Percentiles rank a stretch among this genome's conserved stretches.
Conservation (phyloP, 140 eudicot species). For the Cichorium intybus region DNA sequence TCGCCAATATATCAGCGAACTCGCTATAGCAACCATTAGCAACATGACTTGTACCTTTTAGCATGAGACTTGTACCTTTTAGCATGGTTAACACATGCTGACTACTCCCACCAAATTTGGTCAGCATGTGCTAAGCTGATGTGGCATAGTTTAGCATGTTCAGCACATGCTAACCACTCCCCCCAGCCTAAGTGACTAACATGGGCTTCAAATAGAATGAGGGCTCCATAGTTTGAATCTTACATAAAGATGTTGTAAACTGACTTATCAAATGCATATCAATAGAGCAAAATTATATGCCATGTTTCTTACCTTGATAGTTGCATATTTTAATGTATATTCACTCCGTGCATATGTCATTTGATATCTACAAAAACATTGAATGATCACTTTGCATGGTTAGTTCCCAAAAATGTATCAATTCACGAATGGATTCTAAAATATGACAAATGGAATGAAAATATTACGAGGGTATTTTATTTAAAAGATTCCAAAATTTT, state of each 20-base stretch:
- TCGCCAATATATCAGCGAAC: too few species aligned
- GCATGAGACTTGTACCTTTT: too few species aligned
- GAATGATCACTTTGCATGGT: background rate
- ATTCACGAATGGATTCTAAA: background rate
- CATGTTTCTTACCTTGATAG: slow-evolving; percentile 47
- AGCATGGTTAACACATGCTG: background rate
- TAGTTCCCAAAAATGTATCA: background rate
- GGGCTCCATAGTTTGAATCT: background rate
- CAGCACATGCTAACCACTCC: too few species aligned
- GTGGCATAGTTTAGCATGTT: too few species aligned
- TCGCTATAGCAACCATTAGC: too few species aligned
- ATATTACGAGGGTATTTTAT: background rate
- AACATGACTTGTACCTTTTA: too few species aligned
- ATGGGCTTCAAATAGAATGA: background rate
- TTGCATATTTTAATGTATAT: slow-evolving; percentile 39
- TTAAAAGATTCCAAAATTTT: background rate
- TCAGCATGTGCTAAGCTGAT: too few species aligned
- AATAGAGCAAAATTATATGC: background rate
- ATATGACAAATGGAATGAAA: background rate
- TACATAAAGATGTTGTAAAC: background rate
- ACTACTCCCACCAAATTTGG: too few species aligned
- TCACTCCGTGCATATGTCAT: slow-evolving; percentile 29
- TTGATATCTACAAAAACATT: slow-evolving; percentile 35
- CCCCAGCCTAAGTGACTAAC: background rate
- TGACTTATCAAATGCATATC: background rate